Percentiles rank a stretch among this genome's conserved stretches.
Conservation (phyloP, 768 basidiomycete species). For the Boletus coccyginus region DNA sequence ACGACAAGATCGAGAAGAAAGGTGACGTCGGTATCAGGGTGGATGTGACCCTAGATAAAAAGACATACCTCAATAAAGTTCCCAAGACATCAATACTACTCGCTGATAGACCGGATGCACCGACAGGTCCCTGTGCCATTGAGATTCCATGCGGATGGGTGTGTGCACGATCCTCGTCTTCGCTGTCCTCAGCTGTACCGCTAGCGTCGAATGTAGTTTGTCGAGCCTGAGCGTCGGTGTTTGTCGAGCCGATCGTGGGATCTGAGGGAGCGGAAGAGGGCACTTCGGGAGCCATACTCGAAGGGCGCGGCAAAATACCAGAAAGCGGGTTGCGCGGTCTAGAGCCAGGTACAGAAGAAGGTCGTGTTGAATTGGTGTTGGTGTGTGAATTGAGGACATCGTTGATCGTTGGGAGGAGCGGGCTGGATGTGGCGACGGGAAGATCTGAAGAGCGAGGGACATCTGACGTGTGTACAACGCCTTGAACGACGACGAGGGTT, state of each 20-base stretch:
- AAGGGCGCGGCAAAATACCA: slow-evolving; percentile 39
- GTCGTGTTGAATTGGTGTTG: slow-evolving; percentile 6
- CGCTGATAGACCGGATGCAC: slow-evolving; percentile 49
- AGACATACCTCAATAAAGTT: slow-evolving; percentile 69
- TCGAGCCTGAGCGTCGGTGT: slow-evolving; percentile 3
- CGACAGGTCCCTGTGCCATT: slow-evolving; percentile 24
- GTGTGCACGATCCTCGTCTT: slow-evolving; percentile 14
- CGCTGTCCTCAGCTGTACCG: slow-evolving; percentile 9
- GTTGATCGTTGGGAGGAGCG: slow-evolving; percentile 3
- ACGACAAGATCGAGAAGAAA: background rate
- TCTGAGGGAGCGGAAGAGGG: slow-evolving; percentile 10
- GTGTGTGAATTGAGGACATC: slow-evolving; percentile 4
- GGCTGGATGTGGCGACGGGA: slow-evolving; percentile 12
- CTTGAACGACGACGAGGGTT: slow-evolving; percentile 80
- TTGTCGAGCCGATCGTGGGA: slow-evolving; percentile 1
- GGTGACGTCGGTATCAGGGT: background rate
- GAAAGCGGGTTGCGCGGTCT: slow-evolving; percentile 35
- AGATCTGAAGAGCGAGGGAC: slow-evolving; percentile 40
- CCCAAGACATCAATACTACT: slow-evolving; percentile 82
- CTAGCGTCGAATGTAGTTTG: background rate
- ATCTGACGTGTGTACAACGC: slow-evolving; percentile 78
- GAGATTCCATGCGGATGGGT: slow-evolving; percentile 24
- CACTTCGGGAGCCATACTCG: slow-evolving; percentile 30
- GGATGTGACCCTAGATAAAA: background rate
- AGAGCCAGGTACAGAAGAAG: slow-evolving; percentile 27